phyloP scores from a whole-genome alignment of 371 early-diverging fungal species.

The Rhizopus sp. region DNA sequence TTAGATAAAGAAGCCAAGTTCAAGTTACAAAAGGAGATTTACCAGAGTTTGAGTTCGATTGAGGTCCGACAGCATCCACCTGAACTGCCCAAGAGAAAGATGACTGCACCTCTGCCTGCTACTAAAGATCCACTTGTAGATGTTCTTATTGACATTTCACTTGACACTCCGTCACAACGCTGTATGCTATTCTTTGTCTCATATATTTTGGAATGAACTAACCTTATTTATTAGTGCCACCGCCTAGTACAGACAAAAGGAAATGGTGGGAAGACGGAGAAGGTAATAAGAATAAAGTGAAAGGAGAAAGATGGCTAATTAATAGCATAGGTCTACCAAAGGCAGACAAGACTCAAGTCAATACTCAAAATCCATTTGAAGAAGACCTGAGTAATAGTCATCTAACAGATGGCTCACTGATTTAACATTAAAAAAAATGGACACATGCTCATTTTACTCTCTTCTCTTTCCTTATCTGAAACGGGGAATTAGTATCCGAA shows the following conservation, averaged over 20 bases:
- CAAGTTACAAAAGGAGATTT: conserved; percentile 47
- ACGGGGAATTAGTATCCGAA: too few relatives aligned
- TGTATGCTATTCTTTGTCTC: conserved; percentile 6
- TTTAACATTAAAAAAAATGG: too few relatives aligned
- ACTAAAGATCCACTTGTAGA: conserved; percentile 26
- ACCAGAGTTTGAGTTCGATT: conserved; percentile 44
- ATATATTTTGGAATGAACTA: neutral
- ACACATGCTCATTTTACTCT: too few relatives aligned
- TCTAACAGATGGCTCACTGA: too few relatives aligned
- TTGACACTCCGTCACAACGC: conserved; percentile 6
- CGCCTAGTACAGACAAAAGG: conserved; percentile 39
- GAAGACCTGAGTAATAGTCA: conserved; percentile 8
- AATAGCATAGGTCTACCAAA: conserved; percentile 25
- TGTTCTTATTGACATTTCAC: conserved; percentile 28
- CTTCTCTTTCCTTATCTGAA: too few relatives aligned
- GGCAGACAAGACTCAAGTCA: conserved; percentile 27
- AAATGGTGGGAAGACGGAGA: conserved; percentile 53
- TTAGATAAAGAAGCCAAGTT: conserved; percentile 45
- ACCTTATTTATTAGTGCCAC: conserved; percentile 26
- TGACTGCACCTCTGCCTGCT: conserved; percentile 10
- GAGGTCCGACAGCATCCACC: conserved; percentile 19
- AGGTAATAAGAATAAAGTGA: conserved; percentile 7
- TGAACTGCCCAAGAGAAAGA: conserved; percentile 26
- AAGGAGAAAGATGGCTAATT: too few relatives aligned
- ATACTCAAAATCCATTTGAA: conserved; percentile 34